Percentiles rank a stretch among this genome's conserved stretches.
Conservation (phyloP, 1,284 basidiomycete species). For the Abortiporus biennis region DNA sequence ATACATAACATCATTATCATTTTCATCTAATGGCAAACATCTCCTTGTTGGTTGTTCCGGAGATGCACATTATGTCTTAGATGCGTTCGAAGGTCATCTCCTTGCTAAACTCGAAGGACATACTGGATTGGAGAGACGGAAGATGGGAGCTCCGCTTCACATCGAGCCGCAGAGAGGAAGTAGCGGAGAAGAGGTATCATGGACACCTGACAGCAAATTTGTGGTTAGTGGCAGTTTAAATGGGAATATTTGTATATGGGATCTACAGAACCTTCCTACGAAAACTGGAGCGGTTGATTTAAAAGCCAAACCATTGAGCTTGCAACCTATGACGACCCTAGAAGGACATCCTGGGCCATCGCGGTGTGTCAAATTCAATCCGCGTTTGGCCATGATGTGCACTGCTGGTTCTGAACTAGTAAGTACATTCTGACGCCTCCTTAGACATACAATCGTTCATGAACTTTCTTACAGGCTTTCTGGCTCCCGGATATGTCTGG, state of each 20-base stretch:
- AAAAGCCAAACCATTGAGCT: slow-evolving; percentile 37
- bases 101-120: slow-evolving; percentile 83
- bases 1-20: slow-evolving; percentile 86
- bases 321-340: slow-evolving; percentile 52
- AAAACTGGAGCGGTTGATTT: slow-evolving; percentile 46
- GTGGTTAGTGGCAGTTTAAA: slow-evolving; percentile 80
- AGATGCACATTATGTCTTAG: slow-evolving; percentile 88
- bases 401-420: slow-evolving; percentile 84
- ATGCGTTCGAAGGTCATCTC: slow-evolving; percentile 80
- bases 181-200: slow-evolving; percentile 87
- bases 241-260: slow-evolving; percentile 80
- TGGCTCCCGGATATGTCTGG: slow-evolving; percentile 70
- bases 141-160: slow-evolving; percentile 38
- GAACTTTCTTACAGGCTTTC: slow-evolving; percentile 50
- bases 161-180: slow-evolving; percentile 71
- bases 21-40: slow-evolving; percentile 87
- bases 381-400: slow-evolving; percentile 83
- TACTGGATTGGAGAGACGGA: slow-evolving; percentile 61
- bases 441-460: not conserved
- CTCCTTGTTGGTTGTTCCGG: slow-evolving; percentile 91
- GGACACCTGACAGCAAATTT: slow-evolving; percentile 90
- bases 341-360: slow-evolving; percentile 81
- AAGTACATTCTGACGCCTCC: slow-evolving; percentile 29
- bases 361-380: slow-evolving; percentile 85
- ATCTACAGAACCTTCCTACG: slow-evolving; percentile 54